Evolutionary conservation across 2,329 filamentous ascomycete species (phyloP).

Genomic region (Zarea fungicola): DNA sequence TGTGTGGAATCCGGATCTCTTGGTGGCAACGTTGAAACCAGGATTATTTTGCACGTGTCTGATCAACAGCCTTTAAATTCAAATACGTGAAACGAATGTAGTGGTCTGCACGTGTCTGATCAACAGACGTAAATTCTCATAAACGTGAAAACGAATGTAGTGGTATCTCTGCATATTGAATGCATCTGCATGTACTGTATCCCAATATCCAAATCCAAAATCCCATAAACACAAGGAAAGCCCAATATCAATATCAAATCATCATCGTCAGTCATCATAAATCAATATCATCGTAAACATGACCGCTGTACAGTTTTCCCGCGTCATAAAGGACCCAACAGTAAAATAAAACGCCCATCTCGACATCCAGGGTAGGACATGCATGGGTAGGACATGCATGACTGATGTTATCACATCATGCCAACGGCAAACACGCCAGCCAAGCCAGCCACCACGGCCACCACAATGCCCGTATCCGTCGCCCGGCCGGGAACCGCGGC

Average conservation of each 20-base stretch:
- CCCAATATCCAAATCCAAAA: not conserved
- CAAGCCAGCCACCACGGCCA: conserved; percentile 17
- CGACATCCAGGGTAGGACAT: too few species aligned
- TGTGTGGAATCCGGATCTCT: too few species aligned
- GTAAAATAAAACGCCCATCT: too few species aligned
- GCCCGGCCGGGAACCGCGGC: conserved; percentile 5
- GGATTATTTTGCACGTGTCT: too few species aligned
- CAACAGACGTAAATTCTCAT: not conserved
- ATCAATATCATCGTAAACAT: not conserved
- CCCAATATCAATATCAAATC: not conserved
- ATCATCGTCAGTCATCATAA: not conserved
- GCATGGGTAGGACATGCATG: too few species aligned
- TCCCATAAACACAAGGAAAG: not conserved
- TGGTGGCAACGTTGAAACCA: too few species aligned
- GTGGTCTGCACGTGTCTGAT: too few species aligned
- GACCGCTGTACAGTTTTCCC: too few species aligned
- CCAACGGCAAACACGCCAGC: conserved; percentile 22
- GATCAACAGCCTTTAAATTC: too few species aligned
- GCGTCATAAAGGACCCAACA: too few species aligned
- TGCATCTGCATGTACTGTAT: not conserved
- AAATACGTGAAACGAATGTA: conserved; percentile 13
- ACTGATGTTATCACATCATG: conserved; percentile 20
- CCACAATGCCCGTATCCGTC: conserved; percentile 20
- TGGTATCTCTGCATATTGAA: conserved; percentile 8
- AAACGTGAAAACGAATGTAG: conserved; percentile 12